Evolutionary conservation across 192 early-diverging fungal genomes (phyloP), one percentile per base, ranked within the genome.

Genomic region (Linnemannia schmuckeri): DNA sequence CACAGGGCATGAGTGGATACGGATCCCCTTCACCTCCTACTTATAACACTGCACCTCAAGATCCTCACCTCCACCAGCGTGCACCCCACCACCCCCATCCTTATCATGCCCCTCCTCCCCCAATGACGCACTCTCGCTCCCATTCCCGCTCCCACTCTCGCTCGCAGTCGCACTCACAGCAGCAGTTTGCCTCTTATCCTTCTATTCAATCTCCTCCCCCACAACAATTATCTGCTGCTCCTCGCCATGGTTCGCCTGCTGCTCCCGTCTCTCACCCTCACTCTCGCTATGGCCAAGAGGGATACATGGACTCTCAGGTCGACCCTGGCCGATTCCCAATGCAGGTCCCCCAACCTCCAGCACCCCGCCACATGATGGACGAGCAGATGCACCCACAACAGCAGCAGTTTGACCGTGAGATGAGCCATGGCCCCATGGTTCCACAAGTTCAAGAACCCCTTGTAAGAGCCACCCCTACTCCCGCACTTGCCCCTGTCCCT

Each of bases 111-210:
- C 33, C 42, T 22, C 38, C 40, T 17, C 75, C 74, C 3, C 42
- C 44, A n/a, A 40, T 42, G 70, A n/a, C 71, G 1, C 74, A 76
- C 37, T 73, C 81, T 38, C 75, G 75, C 42, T 20, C 75, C 1
- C 81, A 54, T 24, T 82, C 81, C 38, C 75, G 57, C 41, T 82
- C 61, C 30, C 81, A 82, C 44, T 82, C 81, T 72, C 69, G 81
- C 3, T 40, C 68, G 9, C 81, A 82, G 41, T 82, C 81, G 37
- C 75, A 47, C 37, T 82, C 80, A 20, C 80, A 81, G n/a, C 74
- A 73, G 35, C 80, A 66, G 18, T 68, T 35, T 71, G 38, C 49
- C 46, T 68, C 75, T 35, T 75, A 82, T 8, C 74, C 54, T 41
- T 17, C 70, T 10, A 55, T 82, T 42, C 81, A 77, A 47, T 82